Evolutionary conservation across 1,284 basidiomycete species (phyloP), one percentile per base, ranked within the genome.

Genomic region (Cutaneotrichosporon sp.): DNA sequence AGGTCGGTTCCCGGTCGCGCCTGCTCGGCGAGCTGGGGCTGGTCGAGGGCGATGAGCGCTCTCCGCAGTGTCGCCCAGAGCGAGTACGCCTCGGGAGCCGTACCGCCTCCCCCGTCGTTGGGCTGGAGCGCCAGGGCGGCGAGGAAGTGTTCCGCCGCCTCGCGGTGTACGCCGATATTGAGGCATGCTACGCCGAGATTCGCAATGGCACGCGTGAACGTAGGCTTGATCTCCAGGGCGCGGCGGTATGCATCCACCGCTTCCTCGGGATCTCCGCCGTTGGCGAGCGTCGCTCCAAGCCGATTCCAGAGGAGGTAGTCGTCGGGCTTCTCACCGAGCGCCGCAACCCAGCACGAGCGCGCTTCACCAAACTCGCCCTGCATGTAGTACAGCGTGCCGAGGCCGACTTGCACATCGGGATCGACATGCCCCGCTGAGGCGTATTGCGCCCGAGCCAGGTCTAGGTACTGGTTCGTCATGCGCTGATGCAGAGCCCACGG

Each of bases 281-380:
- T 99, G 18, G 95, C 97, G 46, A 99, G 84, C 7, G 91, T 94
- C 1, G 96, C 97, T 4, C 97, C 97, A 6, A 97, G 83, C 58
- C 97, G 84, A 79, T 99, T 99, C 97, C 97, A 99, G 9, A 99
- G 82, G 14, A 96, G 82, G 77, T 94, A 98, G 80, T 99, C 97
- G 66, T 85, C 86, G 3, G 95, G 95, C 22, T 89, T 84, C 60
- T 87, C 86, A 49, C 86, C 85, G 47, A 98, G 82, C 0, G 95
- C 95, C 40, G 89, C 86, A 68, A 89, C 88, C 81, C 97, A 98
- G 78, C 95, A 98, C 75, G 96, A 92, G 83, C 76, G 88, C 88
- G 62, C 80, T 59, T 79, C 75, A 18, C 72, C 75, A 63, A 80
- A 81, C 59, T 80, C 76, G 21, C 76, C 77, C 74, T 76, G 79